These are phyloP conservation scores for Mycena kentingensis DNA, from an alignment of 768 basidiomycete species.

Conservation along the genomic window DNA sequence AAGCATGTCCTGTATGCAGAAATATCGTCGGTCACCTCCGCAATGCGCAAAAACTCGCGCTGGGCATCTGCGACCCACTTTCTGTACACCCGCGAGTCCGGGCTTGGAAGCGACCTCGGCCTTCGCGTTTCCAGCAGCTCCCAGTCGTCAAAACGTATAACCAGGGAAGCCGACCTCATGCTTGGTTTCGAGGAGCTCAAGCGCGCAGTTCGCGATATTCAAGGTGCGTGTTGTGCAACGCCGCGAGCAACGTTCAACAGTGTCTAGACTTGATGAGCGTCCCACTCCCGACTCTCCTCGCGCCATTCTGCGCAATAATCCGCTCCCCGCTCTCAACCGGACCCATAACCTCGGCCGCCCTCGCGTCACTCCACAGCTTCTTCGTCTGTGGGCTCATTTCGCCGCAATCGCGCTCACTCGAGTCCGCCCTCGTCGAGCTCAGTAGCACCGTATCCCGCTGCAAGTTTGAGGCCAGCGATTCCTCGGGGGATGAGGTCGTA, in stretches of 20 bases:
- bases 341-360: slow-evolving; percentile 93
- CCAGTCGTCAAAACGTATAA: slow-evolving; percentile 50
- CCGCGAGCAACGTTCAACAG: slow-evolving; percentile 14
- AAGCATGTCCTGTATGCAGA: slow-evolving; percentile 88
- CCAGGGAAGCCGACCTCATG: slow-evolving; percentile 84
- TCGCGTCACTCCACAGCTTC: slow-evolving; percentile 86
- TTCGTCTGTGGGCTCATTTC: slow-evolving; percentile 78
- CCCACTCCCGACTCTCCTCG: slow-evolving; percentile 64
- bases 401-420: slow-evolving; percentile 54
- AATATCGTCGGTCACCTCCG: slow-evolving; percentile 86
- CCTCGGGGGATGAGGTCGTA: slow-evolving; percentile 96
- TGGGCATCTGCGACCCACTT: slow-evolving; percentile 82
- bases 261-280: slow-evolving; percentile 57
- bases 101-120: slow-evolving; percentile 73
- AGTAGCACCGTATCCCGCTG: slow-evolving; percentile 92
- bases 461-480: slow-evolving; percentile 97
- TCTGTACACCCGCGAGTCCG: slow-evolving; percentile 61
- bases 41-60: slow-evolving; percentile 97
- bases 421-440: slow-evolving; percentile 73
- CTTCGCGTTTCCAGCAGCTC: slow-evolving; percentile 59
- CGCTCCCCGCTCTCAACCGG: slow-evolving; percentile 94
- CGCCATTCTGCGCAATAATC: slow-evolving; percentile 91
- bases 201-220: slow-evolving; percentile 66
- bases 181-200: slow-evolving; percentile 86
- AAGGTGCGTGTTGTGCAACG: slow-evolving; percentile 48